These are phyloP conservation scores for Candida cerambycidarum DNA, from an alignment of 805 yeast species.

Conservation along the genomic window DNA sequence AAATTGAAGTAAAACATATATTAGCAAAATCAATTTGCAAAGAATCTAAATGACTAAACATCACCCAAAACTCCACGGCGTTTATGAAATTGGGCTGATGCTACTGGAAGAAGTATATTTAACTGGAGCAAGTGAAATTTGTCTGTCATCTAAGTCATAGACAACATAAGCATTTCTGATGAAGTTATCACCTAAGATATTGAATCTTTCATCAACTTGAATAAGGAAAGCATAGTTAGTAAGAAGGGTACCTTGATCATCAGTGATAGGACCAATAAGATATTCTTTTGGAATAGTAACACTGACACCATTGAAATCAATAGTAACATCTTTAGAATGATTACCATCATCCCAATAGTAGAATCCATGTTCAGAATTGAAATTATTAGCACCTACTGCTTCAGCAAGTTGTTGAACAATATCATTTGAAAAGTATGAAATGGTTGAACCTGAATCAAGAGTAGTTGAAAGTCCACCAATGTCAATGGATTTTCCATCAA, in stretches of 20 bases:
- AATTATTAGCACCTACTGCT: constrained; percentile 3
- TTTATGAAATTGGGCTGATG: neutral
- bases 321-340: neutral
- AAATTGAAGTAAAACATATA: neutral
- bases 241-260: neutral
- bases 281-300: constrained; percentile 10
- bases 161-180: constrained; percentile 62
- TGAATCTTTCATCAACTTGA: neutral
- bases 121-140: constrained; percentile 50
- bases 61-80: too few relatives aligned
- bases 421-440: constrained; percentile 13
- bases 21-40: neutral
- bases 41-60: neutral
- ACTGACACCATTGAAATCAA: constrained; percentile 10
- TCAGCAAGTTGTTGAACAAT: constrained; percentile 8
- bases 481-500: constrained; percentile 3
- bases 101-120: constrained; percentile 20
- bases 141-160: constrained; percentile 57
- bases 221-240: neutral
- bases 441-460: constrained; percentile 18
- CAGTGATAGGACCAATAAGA: constrained; percentile 3
- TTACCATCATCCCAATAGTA: constrained; percentile 1
- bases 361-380: neutral
- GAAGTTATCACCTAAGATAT: constrained; percentile 58
- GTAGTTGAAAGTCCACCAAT: constrained; percentile 1